Evolutionary conservation across 2,329 filamentous ascomycete genomes (phyloP), one percentile per base, ranked within the genome.

Genomic region (Aspergillus bombycis): DNA sequence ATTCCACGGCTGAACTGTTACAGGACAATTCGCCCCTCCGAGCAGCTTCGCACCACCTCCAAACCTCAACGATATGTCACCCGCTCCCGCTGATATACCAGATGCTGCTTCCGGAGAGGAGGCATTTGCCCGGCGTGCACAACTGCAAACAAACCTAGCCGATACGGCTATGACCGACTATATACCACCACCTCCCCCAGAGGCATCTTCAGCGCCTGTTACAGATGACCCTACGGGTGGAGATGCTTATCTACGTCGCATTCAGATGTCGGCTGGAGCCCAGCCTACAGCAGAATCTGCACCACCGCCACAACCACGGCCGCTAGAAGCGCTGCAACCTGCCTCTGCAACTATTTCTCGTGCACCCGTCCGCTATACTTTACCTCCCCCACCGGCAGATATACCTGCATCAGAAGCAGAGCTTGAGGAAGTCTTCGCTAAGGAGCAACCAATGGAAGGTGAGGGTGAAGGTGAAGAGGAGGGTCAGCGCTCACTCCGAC

Each of bases 301-400:
- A 54, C 67, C 74, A 52, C 69, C 75, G 3, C 70, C 73, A 32
- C 71, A 72, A 45, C 70, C 77, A 54, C 77, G 76, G 4, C 77
- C 81, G 32, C 76, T 80, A 4, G 73, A 80, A 9, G 67, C 76
- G 5, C 71, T 81, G 45, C 76, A 81, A 53, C 73, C 76, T 28
- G 70, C 75, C 48, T 73, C 82, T n/a, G 82, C 85, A 12, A 89
- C 87, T 9, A 94, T 96, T 74, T 91, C 92, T 48, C 87, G 90
- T 48, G 89, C 91, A 0, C 92, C 93, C 1, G 87, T 96, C 12
- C 89, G 89, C 67, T 96, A 96, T 77, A 83, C 80, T 62, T 74
- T 84, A 45, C 84, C 84, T 4, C 78, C 82, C 12, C 78, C 84
- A 11, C 82, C 85, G 34, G 79, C 80, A 62, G 82, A 84, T 50